Conservation (phyloP, 805 yeast genomes). For the Allodekkera sacchari region DNA sequence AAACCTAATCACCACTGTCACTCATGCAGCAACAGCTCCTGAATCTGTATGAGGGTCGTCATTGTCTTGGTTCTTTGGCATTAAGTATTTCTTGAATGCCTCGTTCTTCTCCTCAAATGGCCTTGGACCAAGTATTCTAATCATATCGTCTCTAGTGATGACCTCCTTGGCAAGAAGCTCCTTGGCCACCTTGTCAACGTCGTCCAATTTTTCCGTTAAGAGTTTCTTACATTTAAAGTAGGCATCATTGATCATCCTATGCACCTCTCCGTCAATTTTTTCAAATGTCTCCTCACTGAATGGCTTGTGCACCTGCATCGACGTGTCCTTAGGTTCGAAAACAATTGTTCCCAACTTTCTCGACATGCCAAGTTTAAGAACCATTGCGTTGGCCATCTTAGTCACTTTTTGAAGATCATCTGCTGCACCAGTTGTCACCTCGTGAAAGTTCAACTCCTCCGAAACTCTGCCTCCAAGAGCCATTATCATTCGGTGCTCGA, state of each 20-base stretch:
- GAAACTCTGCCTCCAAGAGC: slow-evolving; percentile 95
- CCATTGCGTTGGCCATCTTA: slow-evolving; percentile 89
- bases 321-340: slow-evolving; percentile 61
- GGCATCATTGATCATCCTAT: slow-evolving; percentile 67
- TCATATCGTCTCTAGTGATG: slow-evolving; percentile 90
- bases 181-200: slow-evolving; percentile 81
- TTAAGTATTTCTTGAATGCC: slow-evolving; percentile 70
- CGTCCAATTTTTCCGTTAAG: slow-evolving; percentile 59
- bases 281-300: slow-evolving; percentile 83
- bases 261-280: slow-evolving; percentile 74
- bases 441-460: slow-evolving; percentile 84
- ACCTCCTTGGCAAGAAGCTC: slow-evolving; percentile 82
- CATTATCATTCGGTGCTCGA: slow-evolving; percentile 85
- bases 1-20: too few species aligned
- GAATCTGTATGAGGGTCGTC: slow-evolving; percentile 15
- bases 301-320: slow-evolving; percentile 50
- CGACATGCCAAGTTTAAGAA: slow-evolving; percentile 87
- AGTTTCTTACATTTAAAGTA: slow-evolving; percentile 64
- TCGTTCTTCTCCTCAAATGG: slow-evolving; percentile 88
- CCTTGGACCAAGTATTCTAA: slow-evolving; percentile 78
- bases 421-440: slow-evolving; percentile 94
- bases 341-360: slow-evolving; percentile 75
- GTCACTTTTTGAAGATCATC: slow-evolving; percentile 97
- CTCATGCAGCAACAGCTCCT: too few species aligned
- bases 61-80: slow-evolving; percentile 13